These are phyloP conservation scores for Coprinopsis marcescibilis DNA, from an alignment of 768 basidiomycete species.

Conservation along the genomic window DNA sequence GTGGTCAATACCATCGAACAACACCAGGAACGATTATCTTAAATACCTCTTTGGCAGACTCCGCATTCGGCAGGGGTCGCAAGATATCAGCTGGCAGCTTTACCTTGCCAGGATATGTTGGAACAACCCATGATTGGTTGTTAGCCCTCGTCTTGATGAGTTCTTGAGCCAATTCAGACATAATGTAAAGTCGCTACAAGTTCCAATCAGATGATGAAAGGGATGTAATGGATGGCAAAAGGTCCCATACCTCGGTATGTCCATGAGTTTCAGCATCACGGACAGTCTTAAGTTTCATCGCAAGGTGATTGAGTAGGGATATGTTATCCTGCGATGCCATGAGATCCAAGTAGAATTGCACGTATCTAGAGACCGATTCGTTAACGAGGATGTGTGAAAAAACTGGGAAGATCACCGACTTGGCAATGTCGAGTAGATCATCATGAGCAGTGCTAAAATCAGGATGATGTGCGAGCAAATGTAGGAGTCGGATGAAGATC, in stretches of 20 bases:
- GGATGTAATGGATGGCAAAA: not conserved
- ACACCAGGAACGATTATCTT: not conserved
- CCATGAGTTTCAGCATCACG: slow-evolving; percentile 67
- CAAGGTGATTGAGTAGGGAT: slow-evolving; percentile 76
- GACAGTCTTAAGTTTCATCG: slow-evolving; percentile 80
- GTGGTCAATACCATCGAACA: not conserved
- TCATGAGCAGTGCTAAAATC: slow-evolving; percentile 72
- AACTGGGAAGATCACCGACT: slow-evolving; percentile 50
- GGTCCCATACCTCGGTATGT: slow-evolving; percentile 56
- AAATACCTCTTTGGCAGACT: slow-evolving; percentile 57
- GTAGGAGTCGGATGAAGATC: slow-evolving; percentile 80
- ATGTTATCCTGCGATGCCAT: slow-evolving; percentile 78
- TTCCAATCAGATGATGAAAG: slow-evolving; percentile 63
- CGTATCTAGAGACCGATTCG: slow-evolving; percentile 51
- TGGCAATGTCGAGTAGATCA: slow-evolving; percentile 71
- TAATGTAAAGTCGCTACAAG: slow-evolving; percentile 51
- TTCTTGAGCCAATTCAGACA: slow-evolving; percentile 86
- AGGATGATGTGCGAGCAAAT: slow-evolving; percentile 90
- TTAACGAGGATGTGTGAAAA: slow-evolving; percentile 1
- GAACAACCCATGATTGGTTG: slow-evolving; percentile 64
- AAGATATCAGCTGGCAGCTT: slow-evolving; percentile 81
- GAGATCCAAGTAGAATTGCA: slow-evolving; percentile 81
- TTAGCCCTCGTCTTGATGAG: slow-evolving; percentile 70
- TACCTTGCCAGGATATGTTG: slow-evolving; percentile 76
- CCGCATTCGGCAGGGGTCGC: slow-evolving; percentile 57